Conservation (phyloP, 1,139 yeast species). For the Yamadazyma blattariae region DNA sequence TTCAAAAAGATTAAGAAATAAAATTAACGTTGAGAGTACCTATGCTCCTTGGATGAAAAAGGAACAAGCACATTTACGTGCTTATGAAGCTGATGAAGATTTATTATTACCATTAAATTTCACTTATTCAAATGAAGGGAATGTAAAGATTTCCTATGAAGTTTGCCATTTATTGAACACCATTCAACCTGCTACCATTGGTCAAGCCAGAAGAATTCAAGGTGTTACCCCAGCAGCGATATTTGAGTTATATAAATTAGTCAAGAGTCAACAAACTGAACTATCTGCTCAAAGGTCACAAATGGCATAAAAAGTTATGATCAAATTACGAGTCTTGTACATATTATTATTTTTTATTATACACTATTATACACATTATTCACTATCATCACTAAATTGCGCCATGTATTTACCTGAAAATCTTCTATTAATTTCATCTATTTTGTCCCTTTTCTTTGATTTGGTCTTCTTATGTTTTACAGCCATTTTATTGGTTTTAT, state of each 20-base stretch:
- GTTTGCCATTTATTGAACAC: constrained; percentile 67
- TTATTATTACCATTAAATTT: constrained; percentile 62
- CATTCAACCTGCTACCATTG: constrained; percentile 83
- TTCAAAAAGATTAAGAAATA: constrained; percentile 54
- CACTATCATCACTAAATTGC: constrained; percentile 8
- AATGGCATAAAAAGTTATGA: not conserved
- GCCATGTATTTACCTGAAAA: constrained; percentile 1
- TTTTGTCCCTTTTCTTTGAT: too few species aligned
- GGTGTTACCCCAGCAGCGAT: constrained; percentile 90
- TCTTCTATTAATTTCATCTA: not conserved
- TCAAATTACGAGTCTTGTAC: constrained; percentile 4
- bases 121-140: constrained; percentile 53
- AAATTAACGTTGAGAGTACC: constrained; percentile 74
- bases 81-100: constrained; percentile 81
- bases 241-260: constrained; percentile 58
- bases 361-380: constrained; percentile 10
- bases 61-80: constrained; percentile 67
- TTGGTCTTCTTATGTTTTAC: too few species aligned
- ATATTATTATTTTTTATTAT: constrained; percentile 4
- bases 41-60: constrained; percentile 79
- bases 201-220: constrained; percentile 91
- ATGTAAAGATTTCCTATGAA: constrained; percentile 63
- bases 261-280: constrained; percentile 26
- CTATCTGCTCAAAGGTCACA: constrained; percentile 14
- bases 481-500: too few species aligned